Evolutionary conservation across 495 filamentous ascomycete species (phyloP).

Genomic region (Lentithecium fluviatile): DNA sequence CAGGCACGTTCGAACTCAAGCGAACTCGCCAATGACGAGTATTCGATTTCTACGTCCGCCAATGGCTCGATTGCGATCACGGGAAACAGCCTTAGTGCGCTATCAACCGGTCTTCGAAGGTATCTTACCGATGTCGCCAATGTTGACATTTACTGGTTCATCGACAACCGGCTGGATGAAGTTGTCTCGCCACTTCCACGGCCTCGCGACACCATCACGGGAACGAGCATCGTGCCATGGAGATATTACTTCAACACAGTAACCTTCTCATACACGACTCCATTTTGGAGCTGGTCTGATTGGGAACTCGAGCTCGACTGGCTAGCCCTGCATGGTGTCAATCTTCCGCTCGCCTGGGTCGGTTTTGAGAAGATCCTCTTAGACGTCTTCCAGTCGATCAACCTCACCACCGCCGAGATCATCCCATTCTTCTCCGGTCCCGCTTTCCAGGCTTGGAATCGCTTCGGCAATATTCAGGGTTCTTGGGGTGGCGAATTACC

Average conservation of each 20-base stretch:
- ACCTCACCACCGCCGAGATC: slow-evolving; percentile 50
- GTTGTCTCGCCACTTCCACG: slow-evolving; percentile 39
- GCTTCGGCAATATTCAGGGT: slow-evolving; percentile 57
- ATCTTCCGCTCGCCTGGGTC: slow-evolving; percentile 55
- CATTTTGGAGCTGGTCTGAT: slow-evolving; percentile 57
- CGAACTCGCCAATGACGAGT: slow-evolving; percentile 45
- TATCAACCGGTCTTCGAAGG: slow-evolving; percentile 51
- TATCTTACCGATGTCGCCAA: slow-evolving; percentile 52
- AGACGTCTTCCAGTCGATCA: slow-evolving; percentile 51
- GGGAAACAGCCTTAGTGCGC: slow-evolving; percentile 49
- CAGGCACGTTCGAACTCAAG: slow-evolving; percentile 7
- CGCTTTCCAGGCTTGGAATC: slow-evolving; percentile 58
- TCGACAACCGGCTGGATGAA: slow-evolving; percentile 41
- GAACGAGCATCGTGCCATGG: slow-evolving; percentile 50
- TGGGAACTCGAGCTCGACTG: slow-evolving; percentile 58
- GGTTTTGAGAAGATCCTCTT: slow-evolving; percentile 54
- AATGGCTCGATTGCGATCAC: slow-evolving; percentile 49
- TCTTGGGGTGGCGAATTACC: slow-evolving; percentile 47
- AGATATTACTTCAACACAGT: slow-evolving; percentile 59
- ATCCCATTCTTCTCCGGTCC: slow-evolving; percentile 51
- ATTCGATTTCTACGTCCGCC: slow-evolving; percentile 42
- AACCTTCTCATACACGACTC: slow-evolving; percentile 55
- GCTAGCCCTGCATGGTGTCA: slow-evolving; percentile 54
- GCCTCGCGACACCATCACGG: slow-evolving; percentile 31
- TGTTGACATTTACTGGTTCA: slow-evolving; percentile 56